These are phyloP conservation scores for Lentinula detonsa DNA, from an alignment of 768 basidiomycete species.

Conservation along the genomic window DNA sequence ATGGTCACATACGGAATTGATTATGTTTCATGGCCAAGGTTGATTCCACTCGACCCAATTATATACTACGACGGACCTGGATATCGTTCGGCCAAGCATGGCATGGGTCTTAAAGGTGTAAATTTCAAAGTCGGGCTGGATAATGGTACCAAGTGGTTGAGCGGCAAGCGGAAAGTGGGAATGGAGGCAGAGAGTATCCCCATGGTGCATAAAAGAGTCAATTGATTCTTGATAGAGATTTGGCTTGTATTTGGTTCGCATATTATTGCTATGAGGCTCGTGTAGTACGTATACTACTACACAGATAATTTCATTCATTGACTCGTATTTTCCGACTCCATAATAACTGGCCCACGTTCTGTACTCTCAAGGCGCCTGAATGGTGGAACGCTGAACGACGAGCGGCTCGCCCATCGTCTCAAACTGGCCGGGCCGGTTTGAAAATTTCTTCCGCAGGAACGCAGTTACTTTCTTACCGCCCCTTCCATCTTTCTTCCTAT, in stretches of 20 bases:
- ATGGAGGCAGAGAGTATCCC: slow-evolving; percentile 23
- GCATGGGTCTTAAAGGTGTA: slow-evolving; percentile 55
- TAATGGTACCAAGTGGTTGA: slow-evolving; percentile 14
- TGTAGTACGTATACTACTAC: no score
- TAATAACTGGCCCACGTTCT: no score
- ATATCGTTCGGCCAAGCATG: slow-evolving; percentile 69
- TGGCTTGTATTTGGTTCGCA: neutral
- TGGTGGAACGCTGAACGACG: no score
- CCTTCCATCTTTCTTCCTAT: slow-evolving; percentile 12
- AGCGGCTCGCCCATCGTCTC: no score
- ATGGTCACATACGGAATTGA: slow-evolving; percentile 85
- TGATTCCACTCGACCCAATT: slow-evolving; percentile 77
- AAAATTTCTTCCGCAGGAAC: neutral
- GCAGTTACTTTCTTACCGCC: neutral
- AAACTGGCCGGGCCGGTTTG: neutral
- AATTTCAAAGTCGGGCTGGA: slow-evolving; percentile 1
- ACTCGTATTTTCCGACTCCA: no score
- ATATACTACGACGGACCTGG: slow-evolving; percentile 90
- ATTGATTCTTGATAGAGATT: neutral
- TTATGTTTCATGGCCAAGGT: slow-evolving; percentile 91
- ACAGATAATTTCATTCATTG: no score
- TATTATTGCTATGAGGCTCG: no score
- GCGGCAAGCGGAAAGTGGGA: slow-evolving; percentile 10
- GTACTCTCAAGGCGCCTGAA: no score
- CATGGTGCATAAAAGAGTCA: neutral